These are phyloP conservation scores for Colletotrichum viniferum DNA, from an alignment of 2,329 filamentous ascomycete species.

Conservation along the genomic window DNA sequence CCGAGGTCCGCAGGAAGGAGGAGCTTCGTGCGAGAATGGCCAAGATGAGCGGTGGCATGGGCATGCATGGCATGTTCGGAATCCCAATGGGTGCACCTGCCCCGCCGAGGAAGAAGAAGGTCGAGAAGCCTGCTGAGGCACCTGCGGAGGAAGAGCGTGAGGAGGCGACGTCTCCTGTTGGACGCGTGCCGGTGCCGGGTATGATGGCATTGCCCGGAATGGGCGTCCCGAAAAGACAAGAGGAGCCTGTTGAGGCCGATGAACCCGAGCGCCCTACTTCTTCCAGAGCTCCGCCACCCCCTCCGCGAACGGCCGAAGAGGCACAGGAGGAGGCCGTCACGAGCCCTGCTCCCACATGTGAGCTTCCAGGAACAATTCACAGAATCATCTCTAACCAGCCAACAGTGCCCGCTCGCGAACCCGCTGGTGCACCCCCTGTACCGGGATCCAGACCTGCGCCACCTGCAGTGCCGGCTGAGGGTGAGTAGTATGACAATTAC, in stretches of 20 bases:
- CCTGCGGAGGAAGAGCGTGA: slow-evolving; percentile 42
- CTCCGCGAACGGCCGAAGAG: slow-evolving; percentile 56
- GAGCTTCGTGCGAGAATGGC: slow-evolving; percentile 95
- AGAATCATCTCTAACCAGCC: slow-evolving; percentile 32
- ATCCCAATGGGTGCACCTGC: slow-evolving; percentile 62
- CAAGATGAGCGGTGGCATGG: slow-evolving; percentile 98
- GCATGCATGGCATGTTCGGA: slow-evolving; percentile 93
- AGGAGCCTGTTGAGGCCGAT: slow-evolving; percentile 50
- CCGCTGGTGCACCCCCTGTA: slow-evolving; percentile 45
- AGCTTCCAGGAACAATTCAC: slow-evolving; percentile 19
- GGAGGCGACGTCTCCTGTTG: slow-evolving; percentile 46
- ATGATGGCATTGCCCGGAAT: slow-evolving; percentile 77
- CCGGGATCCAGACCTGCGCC: slow-evolving; percentile 58
- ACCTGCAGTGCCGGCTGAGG: slow-evolving; percentile 62
- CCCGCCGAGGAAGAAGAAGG: slow-evolving; percentile 62
- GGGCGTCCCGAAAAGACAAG: slow-evolving; percentile 58
- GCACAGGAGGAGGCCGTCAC: slow-evolving; percentile 31
- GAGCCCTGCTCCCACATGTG: slow-evolving; percentile 8
- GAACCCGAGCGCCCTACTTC: slow-evolving; percentile 48
- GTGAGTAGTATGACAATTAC: slow-evolving; percentile 50
- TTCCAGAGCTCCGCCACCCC: slow-evolving; percentile 42
- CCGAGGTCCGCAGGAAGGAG: slow-evolving; percentile 82
- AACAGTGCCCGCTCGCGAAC: slow-evolving; percentile 37
- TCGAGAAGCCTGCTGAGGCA: slow-evolving; percentile 41
- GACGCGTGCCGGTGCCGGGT: slow-evolving; percentile 56